Evolutionary conservation across 257 asterid genomes (phyloP).

Genomic region (Penstemon barbatus): DNA sequence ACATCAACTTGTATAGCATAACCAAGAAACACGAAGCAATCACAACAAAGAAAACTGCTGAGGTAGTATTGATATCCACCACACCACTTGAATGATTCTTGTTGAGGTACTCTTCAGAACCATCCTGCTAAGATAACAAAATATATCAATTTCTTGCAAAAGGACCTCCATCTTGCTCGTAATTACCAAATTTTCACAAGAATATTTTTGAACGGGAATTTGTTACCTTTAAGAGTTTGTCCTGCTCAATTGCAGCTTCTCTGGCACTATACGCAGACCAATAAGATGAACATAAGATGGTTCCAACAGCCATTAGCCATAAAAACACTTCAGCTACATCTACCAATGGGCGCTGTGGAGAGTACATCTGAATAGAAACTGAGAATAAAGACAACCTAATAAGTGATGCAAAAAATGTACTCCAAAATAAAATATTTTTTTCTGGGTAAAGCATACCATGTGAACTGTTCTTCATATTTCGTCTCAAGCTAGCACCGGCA

Average conservation of each 20-base stretch:
- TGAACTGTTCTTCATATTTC: constrained; percentile 49
- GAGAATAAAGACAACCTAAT: constrained; percentile 38
- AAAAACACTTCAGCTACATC: constrained; percentile 94
- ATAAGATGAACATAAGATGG: constrained; percentile 80
- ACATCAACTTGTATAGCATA: constrained; percentile 93
- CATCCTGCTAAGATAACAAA: constrained; percentile 60
- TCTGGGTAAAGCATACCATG: constrained; percentile 50
- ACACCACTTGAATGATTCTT: constrained; percentile 52
- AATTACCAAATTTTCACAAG: constrained; percentile 6
- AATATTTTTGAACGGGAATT: constrained; percentile 7
- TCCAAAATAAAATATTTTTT: neutral
- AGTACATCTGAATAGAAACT: constrained; percentile 86
- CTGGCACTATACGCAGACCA: constrained; percentile 99
- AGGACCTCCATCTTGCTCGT: constrained; percentile 8
- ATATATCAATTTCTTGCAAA: constrained; percentile 9
- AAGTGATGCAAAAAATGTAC: constrained; percentile 14
- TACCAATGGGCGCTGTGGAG: constrained; percentile 80
- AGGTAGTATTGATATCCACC: constrained; percentile 72
- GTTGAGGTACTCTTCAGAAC: constrained; percentile 59
- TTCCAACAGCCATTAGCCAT: constrained; percentile 94
- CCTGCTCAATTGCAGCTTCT: constrained; percentile 81
- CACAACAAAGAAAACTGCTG: constrained; percentile 78
- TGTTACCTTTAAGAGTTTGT: constrained; percentile 71
- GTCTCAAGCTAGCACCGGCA: constrained; percentile 74
- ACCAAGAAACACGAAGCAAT: constrained; percentile 88